Evolutionary conservation across 257 asterid genomes (phyloP).

Genomic region (Catharanthus roseus): DNA sequence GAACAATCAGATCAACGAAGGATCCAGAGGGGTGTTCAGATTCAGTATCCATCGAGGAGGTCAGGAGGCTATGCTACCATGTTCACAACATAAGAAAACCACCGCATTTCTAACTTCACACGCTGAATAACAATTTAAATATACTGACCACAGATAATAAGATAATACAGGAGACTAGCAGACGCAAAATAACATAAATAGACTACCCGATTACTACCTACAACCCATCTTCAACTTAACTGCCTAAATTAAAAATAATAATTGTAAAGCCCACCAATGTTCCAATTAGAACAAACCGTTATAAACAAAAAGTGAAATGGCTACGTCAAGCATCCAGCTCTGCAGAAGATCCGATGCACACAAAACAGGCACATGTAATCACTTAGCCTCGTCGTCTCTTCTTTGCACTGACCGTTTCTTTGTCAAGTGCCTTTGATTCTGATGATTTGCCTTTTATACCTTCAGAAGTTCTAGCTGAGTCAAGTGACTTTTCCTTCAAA

Average conservation of each 20-base stretch:
- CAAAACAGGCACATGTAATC: neutral
- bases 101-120: neutral
- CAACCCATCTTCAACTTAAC: neutral
- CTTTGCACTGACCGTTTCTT: slow-evolving; percentile 48
- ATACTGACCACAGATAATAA: too few relatives aligned
- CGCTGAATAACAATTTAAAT: neutral
- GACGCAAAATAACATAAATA: neutral
- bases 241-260: slow-evolving; percentile 7
- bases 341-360: neutral
- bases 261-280: neutral
- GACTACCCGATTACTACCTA: neutral
- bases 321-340: neutral
- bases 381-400: slow-evolving; percentile 42
- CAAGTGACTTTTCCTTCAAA: slow-evolving; percentile 31
- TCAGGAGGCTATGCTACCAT: neutral
- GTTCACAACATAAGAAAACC: neutral
- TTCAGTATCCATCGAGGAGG: too few relatives aligned
- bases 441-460: slow-evolving; percentile 36
- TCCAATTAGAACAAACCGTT: neutral
- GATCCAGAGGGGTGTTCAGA: neutral
- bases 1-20: neutral
- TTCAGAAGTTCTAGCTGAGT: slow-evolving; percentile 31
- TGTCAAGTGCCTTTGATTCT: slow-evolving; percentile 44
- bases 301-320: neutral
- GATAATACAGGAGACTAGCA: neutral